These are phyloP conservation scores for Fusarium pseudograminearum DNA, from an alignment of 2,329 filamentous ascomycete species.

Conservation along the genomic window DNA sequence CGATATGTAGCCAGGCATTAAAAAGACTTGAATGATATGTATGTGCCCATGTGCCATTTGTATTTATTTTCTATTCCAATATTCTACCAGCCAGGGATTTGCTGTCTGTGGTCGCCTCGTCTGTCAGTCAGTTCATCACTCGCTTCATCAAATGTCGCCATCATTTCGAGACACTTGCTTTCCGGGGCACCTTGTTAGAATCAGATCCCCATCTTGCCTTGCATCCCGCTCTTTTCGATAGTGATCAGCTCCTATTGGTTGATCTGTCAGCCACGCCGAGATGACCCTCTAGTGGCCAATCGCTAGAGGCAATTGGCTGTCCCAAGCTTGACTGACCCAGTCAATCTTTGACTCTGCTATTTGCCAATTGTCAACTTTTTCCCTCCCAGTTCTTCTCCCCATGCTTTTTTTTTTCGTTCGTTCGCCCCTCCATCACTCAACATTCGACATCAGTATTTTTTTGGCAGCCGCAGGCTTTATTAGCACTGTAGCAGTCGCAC, in stretches of 20 bases:
- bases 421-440: not conserved
- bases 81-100: not conserved
- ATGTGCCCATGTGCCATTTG: not conserved
- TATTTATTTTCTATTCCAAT: not conserved
- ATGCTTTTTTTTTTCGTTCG: slow-evolving; percentile 1
- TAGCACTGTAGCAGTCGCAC: no score
- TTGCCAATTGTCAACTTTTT: slow-evolving; percentile 26
- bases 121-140: not conserved
- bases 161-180: slow-evolving; percentile 21
- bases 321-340: slow-evolving; percentile 3
- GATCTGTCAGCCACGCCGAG: not conserved
- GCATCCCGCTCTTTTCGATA: slow-evolving; percentile 16
- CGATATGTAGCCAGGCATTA: not conserved
- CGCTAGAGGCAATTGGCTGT: slow-evolving; percentile 12
- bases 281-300: slow-evolving; percentile 20
- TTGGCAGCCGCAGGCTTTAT: not conserved
- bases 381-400: slow-evolving; percentile 7
- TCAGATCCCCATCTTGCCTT: slow-evolving; percentile 30
- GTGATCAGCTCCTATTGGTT: slow-evolving; percentile 17
- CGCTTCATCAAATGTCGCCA: slow-evolving; percentile 1
- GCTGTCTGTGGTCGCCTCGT: not conserved
- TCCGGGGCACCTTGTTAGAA: slow-evolving; percentile 23
- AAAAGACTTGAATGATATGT: not conserved
- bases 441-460: not conserved
- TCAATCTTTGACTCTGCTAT: slow-evolving; percentile 10